Conservation (phyloP, 1,284 basidiomycete species). For the Sporisorium exsertum region DNA sequence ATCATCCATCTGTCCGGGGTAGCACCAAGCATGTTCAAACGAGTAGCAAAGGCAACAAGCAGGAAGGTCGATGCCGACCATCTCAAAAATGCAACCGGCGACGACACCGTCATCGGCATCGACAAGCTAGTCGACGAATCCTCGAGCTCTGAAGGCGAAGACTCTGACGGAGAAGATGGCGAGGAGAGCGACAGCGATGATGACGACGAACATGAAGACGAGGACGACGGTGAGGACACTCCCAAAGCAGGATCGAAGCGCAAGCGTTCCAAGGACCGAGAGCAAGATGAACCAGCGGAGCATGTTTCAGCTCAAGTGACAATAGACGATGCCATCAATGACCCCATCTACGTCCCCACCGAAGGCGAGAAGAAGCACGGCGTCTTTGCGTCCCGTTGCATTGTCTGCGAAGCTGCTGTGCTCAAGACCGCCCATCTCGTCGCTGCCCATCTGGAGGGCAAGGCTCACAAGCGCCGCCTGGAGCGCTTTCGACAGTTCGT, state of each 20-base stretch:
- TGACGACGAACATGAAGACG: neutral
- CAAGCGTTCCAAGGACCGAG: conserved; percentile 28
- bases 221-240: neutral
- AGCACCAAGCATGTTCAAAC: conserved; percentile 39
- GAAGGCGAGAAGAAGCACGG: conserved; percentile 48
- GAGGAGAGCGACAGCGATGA: conserved; percentile 15
- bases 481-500: conserved; percentile 40
- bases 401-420: conserved; percentile 42
- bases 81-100: conserved; percentile 30
- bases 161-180: conserved; percentile 20
- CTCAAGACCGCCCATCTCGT: conserved; percentile 40
- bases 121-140: conserved; percentile 49
- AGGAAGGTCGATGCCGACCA: conserved; percentile 34
- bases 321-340: conserved; percentile 37
- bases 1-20: neutral
- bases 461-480: conserved; percentile 40
- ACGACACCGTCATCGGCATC: conserved; percentile 47
- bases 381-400: conserved; percentile 35
- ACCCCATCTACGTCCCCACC: conserved; percentile 48
- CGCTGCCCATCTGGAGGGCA: conserved; percentile 33
- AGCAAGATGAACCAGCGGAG: conserved; percentile 11
- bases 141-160: conserved; percentile 41
- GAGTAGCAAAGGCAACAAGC: conserved; percentile 40
- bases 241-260: conserved; percentile 28
- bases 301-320: conserved; percentile 29